Evolutionary conservation across 306 rosid genomes (phyloP).

Genomic region (Mimosa pudica): DNA sequence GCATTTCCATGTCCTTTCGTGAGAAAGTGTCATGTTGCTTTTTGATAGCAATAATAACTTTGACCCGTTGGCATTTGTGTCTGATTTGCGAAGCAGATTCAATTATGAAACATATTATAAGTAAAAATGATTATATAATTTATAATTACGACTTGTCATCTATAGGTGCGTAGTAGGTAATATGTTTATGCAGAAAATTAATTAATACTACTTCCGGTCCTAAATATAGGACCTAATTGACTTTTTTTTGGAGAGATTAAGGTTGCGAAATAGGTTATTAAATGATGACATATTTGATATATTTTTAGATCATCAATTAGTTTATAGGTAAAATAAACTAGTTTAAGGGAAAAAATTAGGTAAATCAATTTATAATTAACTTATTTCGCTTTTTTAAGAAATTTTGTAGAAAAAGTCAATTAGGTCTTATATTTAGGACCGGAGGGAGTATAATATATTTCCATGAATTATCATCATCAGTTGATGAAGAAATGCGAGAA

Average conservation of each 20-base stretch:
- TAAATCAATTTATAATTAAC: no score
- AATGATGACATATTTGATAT: no score
- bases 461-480: not conserved
- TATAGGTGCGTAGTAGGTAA: not conserved
- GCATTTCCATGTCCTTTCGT: slow-evolving; percentile 5
- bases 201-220: not conserved
- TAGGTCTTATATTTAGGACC: no score
- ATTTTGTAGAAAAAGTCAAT: no score
- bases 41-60: slow-evolving; percentile 16
- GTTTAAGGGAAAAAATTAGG: no score
- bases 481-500: not conserved
- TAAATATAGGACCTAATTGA: no score
- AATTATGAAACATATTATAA: not conserved
- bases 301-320: no score
- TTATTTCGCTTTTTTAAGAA: no score
- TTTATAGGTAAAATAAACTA: no score
- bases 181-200: no score
- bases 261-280: no score
- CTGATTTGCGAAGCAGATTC: not conserved
- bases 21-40: slow-evolving; percentile 25
- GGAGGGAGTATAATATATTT: not conserved
- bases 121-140: not conserved
- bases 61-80: slow-evolving; percentile 10
- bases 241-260: no score
- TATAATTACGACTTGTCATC: not conserved